phyloP scores from a whole-genome alignment of 495 filamentous ascomycete species.

The Aspergillus carlsbadensis region DNA sequence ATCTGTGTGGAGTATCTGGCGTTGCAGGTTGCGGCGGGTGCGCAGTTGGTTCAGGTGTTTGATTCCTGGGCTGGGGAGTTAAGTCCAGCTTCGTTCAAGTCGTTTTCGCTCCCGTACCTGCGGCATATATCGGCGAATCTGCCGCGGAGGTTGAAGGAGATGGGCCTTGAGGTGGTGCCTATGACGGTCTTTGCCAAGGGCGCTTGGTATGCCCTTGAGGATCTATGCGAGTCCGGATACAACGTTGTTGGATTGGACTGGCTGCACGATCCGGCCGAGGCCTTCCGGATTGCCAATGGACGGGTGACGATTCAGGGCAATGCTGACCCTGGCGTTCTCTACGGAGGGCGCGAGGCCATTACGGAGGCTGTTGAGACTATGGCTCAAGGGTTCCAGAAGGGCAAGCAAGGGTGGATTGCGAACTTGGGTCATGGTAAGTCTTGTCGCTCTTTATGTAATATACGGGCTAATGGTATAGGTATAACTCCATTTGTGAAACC shows the following conservation, averaged over 20 bases:
- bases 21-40: slow-evolving; percentile 86
- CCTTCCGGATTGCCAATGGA: slow-evolving; percentile 70
- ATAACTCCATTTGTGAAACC: slow-evolving; percentile 93
- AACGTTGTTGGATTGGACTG: slow-evolving; percentile 93
- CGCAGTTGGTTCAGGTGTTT: slow-evolving; percentile 94
- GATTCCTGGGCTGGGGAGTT: slow-evolving; percentile 98
- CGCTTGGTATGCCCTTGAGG: slow-evolving; percentile 93
- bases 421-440: slow-evolving; percentile 82
- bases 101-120: slow-evolving; percentile 84
- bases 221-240: slow-evolving; percentile 83
- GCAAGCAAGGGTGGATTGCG: slow-evolving; percentile 84
- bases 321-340: slow-evolving; percentile 89
- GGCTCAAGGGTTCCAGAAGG: slow-evolving; percentile 82
- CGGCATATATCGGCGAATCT: slow-evolving; percentile 76
- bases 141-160: slow-evolving; percentile 66
- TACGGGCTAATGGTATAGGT: slow-evolving; percentile 47
- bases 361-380: slow-evolving; percentile 76
- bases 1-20: slow-evolving; percentile 93
- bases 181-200: slow-evolving; percentile 99
- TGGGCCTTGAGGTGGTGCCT: slow-evolving; percentile 76
- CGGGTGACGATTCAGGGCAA: slow-evolving; percentile 89
- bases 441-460: not conserved
- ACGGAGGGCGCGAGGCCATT: slow-evolving; percentile 78
- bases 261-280: slow-evolving; percentile 86
- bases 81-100: slow-evolving; percentile 75